Conservation (phyloP, 2,329 filamentous ascomycete species). For the Cladosporium velox region DNA sequence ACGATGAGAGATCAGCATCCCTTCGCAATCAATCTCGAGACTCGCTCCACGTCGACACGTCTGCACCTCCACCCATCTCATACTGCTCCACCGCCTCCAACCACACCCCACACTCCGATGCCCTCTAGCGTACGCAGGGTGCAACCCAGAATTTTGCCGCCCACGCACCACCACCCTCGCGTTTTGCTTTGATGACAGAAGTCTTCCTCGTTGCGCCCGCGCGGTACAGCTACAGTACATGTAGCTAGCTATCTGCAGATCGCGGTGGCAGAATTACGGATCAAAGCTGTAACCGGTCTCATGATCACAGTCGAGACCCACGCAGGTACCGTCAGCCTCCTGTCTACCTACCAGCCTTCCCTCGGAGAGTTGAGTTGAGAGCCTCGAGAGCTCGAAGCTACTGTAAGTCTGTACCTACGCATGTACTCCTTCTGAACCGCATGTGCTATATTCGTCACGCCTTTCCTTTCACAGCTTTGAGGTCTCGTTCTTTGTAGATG, state of each 20-base stretch:
- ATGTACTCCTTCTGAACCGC: background rate
- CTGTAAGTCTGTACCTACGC: background rate
- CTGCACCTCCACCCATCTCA: background rate
- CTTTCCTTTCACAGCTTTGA: background rate
- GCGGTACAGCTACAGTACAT: background rate
- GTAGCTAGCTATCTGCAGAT: conserved; percentile 16
- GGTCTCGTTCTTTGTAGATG: background rate
- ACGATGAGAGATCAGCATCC: background rate
- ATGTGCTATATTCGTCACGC: conserved; percentile 4
- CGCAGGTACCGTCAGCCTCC: conserved; percentile 16
- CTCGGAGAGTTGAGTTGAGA: background rate
- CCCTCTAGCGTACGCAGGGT: conserved; percentile 14
- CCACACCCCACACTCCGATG: conserved; percentile 9
- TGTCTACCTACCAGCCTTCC: background rate
- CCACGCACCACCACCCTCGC: conserved; percentile 1
- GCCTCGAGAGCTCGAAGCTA: background rate
- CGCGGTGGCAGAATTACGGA: conserved; percentile 14
- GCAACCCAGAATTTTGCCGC: conserved; percentile 14
- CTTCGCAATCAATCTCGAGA: background rate
- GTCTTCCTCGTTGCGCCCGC: background rate
- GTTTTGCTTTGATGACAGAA: conserved; percentile 11
- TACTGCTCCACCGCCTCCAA: background rate
- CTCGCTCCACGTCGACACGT: conserved; percentile 9
- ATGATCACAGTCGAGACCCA: conserved; percentile 19
- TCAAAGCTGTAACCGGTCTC: conserved; percentile 1